Percentiles rank a stretch among this genome's conserved stretches.
Evolutionary conservation across 129 eudicot species (phyloP).

Genomic region (Logfia minima): DNA sequence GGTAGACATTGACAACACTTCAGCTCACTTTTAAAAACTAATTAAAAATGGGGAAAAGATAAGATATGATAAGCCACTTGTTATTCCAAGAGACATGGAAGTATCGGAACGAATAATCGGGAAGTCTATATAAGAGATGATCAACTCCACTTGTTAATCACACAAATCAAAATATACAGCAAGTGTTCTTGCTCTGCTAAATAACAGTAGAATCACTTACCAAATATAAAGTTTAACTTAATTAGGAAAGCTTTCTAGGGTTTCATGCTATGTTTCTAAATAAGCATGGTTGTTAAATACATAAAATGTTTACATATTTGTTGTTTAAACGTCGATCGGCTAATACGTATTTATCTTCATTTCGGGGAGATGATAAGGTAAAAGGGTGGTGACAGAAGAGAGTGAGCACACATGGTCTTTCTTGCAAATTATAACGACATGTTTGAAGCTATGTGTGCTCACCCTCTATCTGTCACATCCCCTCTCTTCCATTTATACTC

Average conservation of each 20-base stretch:
- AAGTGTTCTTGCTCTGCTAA: not conserved
- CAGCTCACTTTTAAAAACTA: too few relatives aligned
- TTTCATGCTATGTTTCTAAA: not conserved
- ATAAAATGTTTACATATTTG: too few relatives aligned
- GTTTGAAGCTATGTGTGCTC: slow-evolving; percentile 81
- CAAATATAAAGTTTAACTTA: not conserved
- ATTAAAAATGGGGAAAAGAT: not conserved
- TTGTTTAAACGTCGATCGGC: too few relatives aligned
- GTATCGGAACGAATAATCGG: not conserved
- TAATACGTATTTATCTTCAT: not conserved
- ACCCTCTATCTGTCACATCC: slow-evolving; percentile 83
- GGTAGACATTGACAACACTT: too few relatives aligned
- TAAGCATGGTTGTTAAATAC: not conserved
- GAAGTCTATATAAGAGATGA: slow-evolving; percentile 5
- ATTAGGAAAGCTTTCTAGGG: slow-evolving; percentile 11
- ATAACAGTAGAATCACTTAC: not conserved
- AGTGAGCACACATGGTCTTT: slow-evolving; percentile 96
- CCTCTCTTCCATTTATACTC: slow-evolving; percentile 21
- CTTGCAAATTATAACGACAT: slow-evolving; percentile 46
- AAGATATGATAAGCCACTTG: not conserved
- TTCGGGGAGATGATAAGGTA: slow-evolving; percentile 34
- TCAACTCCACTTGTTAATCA: not conserved
- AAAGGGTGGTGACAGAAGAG: slow-evolving; percentile 96
- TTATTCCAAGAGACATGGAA: slow-evolving; percentile 1
- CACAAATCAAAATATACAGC: not conserved